These are phyloP conservation scores for Arachis stenosperma DNA, from an alignment of 306 rosid genomes.

Conservation along the genomic window DNA sequence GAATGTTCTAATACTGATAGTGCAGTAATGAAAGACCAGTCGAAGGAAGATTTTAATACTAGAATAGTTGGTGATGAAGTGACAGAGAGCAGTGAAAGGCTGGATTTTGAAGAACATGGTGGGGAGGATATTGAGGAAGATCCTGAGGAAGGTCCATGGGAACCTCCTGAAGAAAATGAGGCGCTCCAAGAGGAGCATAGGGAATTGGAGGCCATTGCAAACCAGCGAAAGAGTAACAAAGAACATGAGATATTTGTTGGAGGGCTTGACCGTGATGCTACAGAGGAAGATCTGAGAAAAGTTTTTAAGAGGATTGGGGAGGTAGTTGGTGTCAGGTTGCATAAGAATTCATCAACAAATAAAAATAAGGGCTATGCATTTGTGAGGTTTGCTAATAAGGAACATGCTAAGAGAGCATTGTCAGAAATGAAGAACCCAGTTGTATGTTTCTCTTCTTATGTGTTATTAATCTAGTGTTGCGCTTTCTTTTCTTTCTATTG, in stretches of 20 bases:
- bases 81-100: slow-evolving; percentile 43
- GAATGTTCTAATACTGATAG: slow-evolving; percentile 21
- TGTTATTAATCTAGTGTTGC: slow-evolving; percentile 26
- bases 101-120: slow-evolving; percentile 59
- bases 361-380: slow-evolving; percentile 83
- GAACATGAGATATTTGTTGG: slow-evolving; percentile 82
- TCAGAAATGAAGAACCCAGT: slow-evolving; percentile 84
- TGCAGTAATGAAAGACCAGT: slow-evolving; percentile 37
- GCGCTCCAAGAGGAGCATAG: slow-evolving; percentile 53
- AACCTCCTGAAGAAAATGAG: slow-evolving; percentile 49
- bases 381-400: slow-evolving; percentile 73
- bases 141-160: slow-evolving; percentile 44
- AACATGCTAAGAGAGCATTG: slow-evolving; percentile 67
- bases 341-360: slow-evolving; percentile 60
- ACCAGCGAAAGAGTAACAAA: slow-evolving; percentile 61
- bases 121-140: slow-evolving; percentile 43
- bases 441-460: slow-evolving; percentile 53
- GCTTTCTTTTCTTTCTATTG: slow-evolving; percentile 3
- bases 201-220: slow-evolving; percentile 59
- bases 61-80: slow-evolving; percentile 40
- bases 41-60: slow-evolving; percentile 42
- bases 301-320: slow-evolving; percentile 80
- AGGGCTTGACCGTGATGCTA: slow-evolving; percentile 76
- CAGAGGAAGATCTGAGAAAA: slow-evolving; percentile 75
- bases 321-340: slow-evolving; percentile 77